Base-by-base conservation (phyloP, 805 yeast genomes). In the Lipomyces mesembrius region DNA sequence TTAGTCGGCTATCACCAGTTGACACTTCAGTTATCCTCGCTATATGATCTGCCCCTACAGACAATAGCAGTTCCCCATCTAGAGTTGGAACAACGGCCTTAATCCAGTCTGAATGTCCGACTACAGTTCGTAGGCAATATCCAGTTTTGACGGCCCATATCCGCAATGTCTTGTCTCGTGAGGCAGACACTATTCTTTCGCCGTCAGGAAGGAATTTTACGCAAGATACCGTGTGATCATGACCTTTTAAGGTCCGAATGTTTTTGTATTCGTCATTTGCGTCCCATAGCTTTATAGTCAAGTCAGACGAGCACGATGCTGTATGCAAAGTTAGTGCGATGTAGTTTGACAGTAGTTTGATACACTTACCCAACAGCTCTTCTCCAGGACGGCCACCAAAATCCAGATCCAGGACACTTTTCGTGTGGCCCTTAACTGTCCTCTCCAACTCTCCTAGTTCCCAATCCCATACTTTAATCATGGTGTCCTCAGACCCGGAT, bases 61-160 rank as follows among this genome's bases (percentile, higher is more conserved):
- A 87, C 25, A 91, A 67, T 2, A 91, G 66, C 69, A 83, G 89
- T 57, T 86, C 88, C 1, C 88, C 88, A 55, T 79, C 79, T 2
- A 70, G 66, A 37, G 79, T 76, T 1, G 81, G 74, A 68, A 62
- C 91, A 1, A 92, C 70, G 11, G 85, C 81, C 65, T 97, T 80
- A 3, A 92, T 92, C 98, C 98, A 93, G 71, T 92, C 97, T 9
- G 90, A 84, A 77, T 93, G 98, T 0, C 93, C 94, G 17, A 84
- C 82, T 64, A 92, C 85, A 0, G 90, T 85, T 67, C 83, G 83
- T 20, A 85, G 71, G 67, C 92, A 85, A 82, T 85, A 87, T 0
- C 97, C 97, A 1, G 86, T 77, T 12, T 77, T 75, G 70, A 87
- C 82, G 69, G 87, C 87, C 90, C 96, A 95, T 3, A 95, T 77